A percentile compares a stretch with the other conserved stretches of the same genome.
phyloP scores from a whole-genome alignment of 305 asterid genomes.

The Salvia sclarea region DNA sequence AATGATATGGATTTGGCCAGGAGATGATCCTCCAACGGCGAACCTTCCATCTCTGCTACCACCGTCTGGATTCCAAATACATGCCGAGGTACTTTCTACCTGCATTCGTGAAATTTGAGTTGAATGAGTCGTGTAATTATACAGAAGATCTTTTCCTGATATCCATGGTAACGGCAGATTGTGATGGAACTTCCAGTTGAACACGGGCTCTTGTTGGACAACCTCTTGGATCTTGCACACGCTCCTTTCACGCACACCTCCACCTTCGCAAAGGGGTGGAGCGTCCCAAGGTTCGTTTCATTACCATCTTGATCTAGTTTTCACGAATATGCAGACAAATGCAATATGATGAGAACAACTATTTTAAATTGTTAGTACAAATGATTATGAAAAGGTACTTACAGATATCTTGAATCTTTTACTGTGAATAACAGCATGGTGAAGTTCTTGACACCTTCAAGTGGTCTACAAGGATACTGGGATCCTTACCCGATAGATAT shows the following conservation, averaged over 20 bases:
- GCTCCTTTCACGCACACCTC: slow-evolving; percentile 93
- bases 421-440: slow-evolving; percentile 62
- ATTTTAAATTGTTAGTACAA: no score
- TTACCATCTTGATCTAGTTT: not conserved
- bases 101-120: not conserved
- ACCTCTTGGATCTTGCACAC: slow-evolving; percentile 90
- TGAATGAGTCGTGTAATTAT: not conserved
- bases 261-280: slow-evolving; percentile 93
- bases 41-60: slow-evolving; percentile 70
- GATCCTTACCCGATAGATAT: slow-evolving; percentile 93
- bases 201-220: slow-evolving; percentile 84
- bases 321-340: not conserved
- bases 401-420: slow-evolving; percentile 7
- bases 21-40: slow-evolving; percentile 70
- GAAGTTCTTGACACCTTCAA: slow-evolving; percentile 71
- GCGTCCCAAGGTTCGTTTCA: slow-evolving; percentile 65
- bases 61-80: slow-evolving; percentile 79
- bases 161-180: slow-evolving; percentile 50
- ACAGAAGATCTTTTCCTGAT: not conserved
- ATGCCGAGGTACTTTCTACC: slow-evolving; percentile 65
- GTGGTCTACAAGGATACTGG: slow-evolving; percentile 90
- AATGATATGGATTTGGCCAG: slow-evolving; percentile 93
- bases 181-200: slow-evolving; percentile 93
- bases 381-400: not conserved
- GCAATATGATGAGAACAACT: not conserved